Conservation (phyloP, 164 flowering plant genomes). For the Litsea cubeba region DNA sequence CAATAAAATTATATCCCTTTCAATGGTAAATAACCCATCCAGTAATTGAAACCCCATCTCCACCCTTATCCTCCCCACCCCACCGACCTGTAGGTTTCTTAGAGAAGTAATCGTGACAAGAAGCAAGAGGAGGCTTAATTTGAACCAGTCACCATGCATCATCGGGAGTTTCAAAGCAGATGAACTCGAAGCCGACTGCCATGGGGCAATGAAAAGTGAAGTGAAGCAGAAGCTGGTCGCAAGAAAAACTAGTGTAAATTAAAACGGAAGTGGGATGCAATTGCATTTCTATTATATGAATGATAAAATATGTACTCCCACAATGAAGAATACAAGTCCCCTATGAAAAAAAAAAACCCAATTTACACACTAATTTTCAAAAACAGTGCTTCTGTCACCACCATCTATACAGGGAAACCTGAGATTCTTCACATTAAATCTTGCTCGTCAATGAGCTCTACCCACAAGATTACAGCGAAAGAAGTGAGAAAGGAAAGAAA, state of each 20-base stretch:
- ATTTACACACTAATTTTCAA: constrained; percentile 34
- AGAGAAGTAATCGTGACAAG: too few species aligned
- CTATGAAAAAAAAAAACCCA: constrained; percentile 20
- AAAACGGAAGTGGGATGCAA: not conserved
- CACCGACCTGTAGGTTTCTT: too few species aligned
- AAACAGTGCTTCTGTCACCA: constrained; percentile 24
- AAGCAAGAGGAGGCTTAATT: too few species aligned
- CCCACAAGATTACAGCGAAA: constrained; percentile 8
- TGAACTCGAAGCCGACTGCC: too few species aligned
- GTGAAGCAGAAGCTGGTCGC: not conserved
- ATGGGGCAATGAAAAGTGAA: too few species aligned
- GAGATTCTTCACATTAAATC: constrained; percentile 16
- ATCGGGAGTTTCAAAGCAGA: too few species aligned
- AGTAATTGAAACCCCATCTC: too few species aligned
- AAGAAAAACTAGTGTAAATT: not conserved
- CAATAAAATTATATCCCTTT: too few species aligned
- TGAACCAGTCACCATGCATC: too few species aligned
- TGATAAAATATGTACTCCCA: constrained; percentile 10
- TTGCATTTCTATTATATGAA: constrained; percentile 19
- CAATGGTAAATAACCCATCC: too few species aligned
- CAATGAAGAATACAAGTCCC: constrained; percentile 26
- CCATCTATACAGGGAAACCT: constrained; percentile 44
- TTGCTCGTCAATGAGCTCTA: constrained; percentile 20
- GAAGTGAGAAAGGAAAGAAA: not conserved
- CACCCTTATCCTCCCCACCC: too few species aligned